A percentile compares a stretch with the other conserved stretches of the same genome.
These are phyloP conservation scores for Dioscorea dumetorum DNA, from an alignment of 106 monocot species.

Conservation along the genomic window DNA sequence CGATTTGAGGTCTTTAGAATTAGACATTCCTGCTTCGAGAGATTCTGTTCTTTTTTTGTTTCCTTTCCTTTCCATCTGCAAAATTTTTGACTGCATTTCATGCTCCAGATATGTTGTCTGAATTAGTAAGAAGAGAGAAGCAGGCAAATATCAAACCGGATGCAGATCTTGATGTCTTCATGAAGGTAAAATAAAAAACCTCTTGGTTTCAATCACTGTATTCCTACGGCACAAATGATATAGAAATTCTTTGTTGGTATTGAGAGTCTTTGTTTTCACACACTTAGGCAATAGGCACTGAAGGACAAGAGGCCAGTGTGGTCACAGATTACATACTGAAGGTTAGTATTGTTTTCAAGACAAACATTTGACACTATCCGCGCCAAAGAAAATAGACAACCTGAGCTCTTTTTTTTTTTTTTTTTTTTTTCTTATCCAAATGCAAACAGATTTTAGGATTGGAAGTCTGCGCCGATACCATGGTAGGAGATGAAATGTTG, in stretches of 20 bases:
- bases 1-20: too few relatives aligned
- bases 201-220: too few relatives aligned
- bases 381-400: too few relatives aligned
- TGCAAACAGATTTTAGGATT: slow-evolving; percentile 43
- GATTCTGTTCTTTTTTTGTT: too few relatives aligned
- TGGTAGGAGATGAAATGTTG: slow-evolving; percentile 53
- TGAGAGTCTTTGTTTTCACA: background rate
- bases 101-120: slow-evolving; percentile 18
- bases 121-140: slow-evolving; percentile 23
- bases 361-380: too few relatives aligned
- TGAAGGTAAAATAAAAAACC: slow-evolving; percentile 14
- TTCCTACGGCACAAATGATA: too few relatives aligned
- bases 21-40: too few relatives aligned
- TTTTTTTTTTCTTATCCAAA: too few relatives aligned
- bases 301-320: slow-evolving; percentile 31
- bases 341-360: slow-evolving; percentile 12
- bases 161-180: slow-evolving; percentile 19
- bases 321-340: slow-evolving; percentile 53
- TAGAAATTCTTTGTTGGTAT: background rate
- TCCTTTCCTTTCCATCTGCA: background rate
- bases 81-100: background rate
- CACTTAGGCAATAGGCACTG: slow-evolving; percentile 36
- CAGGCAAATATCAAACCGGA: slow-evolving; percentile 21
- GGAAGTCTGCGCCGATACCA: slow-evolving; percentile 47
- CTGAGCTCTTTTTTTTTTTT: background rate